Percentiles rank a stretch among this genome's conserved stretches.
Evolutionary conservation across 1,284 basidiomycete species (phyloP).

Genomic region (Porodaedalea pini): DNA sequence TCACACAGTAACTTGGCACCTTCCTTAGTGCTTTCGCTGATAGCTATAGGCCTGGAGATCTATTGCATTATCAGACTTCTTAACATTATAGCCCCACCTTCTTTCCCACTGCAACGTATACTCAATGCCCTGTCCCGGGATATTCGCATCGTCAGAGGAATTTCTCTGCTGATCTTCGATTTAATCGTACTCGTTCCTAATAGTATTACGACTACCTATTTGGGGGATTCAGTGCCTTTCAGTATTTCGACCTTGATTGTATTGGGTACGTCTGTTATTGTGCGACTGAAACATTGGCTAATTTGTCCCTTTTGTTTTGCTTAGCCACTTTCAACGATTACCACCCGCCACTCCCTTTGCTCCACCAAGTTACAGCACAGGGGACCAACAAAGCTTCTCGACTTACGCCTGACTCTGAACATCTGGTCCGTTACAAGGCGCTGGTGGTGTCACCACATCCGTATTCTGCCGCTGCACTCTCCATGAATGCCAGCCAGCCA

Average conservation of each 20-base stretch:
- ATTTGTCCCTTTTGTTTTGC: no score
- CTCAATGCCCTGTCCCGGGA: slow-evolving; percentile 28
- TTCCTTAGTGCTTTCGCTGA: slow-evolving; percentile 39
- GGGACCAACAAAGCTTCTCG: background rate
- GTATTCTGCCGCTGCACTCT: slow-evolving; percentile 7
- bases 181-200: slow-evolving; percentile 43
- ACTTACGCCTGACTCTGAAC: background rate
- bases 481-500: background rate
- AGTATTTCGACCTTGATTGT: slow-evolving; percentile 46
- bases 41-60: slow-evolving; percentile 40
- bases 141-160: slow-evolving; percentile 32
- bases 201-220: slow-evolving; percentile 34
- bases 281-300: no score
- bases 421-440: background rate
- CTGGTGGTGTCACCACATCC: slow-evolving; percentile 1
- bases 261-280: slow-evolving; percentile 28
- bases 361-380: background rate
- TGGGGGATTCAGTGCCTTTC: slow-evolving; percentile 47
- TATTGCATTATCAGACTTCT: slow-evolving; percentile 40
- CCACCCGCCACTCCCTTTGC: background rate
- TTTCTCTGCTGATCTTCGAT: slow-evolving; percentile 45
- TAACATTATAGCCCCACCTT: slow-evolving; percentile 30
- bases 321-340: slow-evolving; percentile 23
- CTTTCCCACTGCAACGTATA: slow-evolving; percentile 29
- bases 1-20: slow-evolving; percentile 39